phyloP scores from a whole-genome alignment of 495 filamentous ascomycete species.

The Chaetomium cochliodes region DNA sequence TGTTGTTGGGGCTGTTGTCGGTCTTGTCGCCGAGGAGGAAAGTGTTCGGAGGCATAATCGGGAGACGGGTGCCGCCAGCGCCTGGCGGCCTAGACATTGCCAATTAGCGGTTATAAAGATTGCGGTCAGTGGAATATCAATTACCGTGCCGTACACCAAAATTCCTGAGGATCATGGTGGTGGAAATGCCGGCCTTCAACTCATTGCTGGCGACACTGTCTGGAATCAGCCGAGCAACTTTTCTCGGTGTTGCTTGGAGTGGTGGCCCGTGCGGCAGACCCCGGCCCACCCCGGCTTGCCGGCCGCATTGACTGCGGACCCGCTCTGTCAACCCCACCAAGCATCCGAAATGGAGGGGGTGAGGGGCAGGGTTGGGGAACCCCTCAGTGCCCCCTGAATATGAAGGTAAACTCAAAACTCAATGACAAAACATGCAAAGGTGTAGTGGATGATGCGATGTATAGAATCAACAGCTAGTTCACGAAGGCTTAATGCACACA shows the following conservation, averaged over 20 bases:
- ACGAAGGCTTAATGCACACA: conserved; percentile 24
- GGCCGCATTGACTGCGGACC: neutral
- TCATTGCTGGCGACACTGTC: conserved; percentile 19
- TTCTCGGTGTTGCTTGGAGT: conserved; percentile 27
- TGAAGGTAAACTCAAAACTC: too few species aligned
- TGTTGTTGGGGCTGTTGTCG: conserved; percentile 11
- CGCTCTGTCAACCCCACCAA: neutral
- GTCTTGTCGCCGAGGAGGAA: conserved; percentile 26
- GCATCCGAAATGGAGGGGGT: neutral
- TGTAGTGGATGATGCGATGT: conserved; percentile 18
- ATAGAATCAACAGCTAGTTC: conserved; percentile 20
- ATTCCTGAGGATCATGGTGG: conserved; percentile 56
- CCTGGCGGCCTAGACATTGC: conserved; percentile 45
- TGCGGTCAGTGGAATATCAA: neutral
- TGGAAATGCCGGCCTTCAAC: conserved; percentile 18
- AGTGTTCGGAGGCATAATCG: conserved; percentile 41
- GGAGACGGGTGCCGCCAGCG: conserved; percentile 42
- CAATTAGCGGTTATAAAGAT: conserved; percentile 17
- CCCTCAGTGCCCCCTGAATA: too few species aligned
- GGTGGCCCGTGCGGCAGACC: conserved; percentile 32
- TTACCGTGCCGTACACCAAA: conserved; percentile 51
- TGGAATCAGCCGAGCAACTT: conserved; percentile 30
- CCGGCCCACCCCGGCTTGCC: neutral
- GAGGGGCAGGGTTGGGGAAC: neutral
- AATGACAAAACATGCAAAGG: neutral